Conservation (phyloP, 1,284 basidiomycete genomes). For the Grifola frondosa region DNA sequence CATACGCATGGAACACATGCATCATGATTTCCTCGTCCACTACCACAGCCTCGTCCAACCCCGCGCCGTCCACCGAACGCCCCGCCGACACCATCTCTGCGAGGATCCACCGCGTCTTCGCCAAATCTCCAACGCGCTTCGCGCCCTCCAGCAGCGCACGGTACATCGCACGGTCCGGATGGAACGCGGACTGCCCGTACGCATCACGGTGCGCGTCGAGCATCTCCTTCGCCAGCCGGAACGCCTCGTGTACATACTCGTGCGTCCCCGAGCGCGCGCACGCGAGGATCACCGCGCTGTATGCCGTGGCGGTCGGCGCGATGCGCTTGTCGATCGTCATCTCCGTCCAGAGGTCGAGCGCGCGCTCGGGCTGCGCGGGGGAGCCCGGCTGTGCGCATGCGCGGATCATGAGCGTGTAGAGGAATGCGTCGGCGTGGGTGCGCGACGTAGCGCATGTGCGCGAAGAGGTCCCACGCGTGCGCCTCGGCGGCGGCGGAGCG, state of each 20-base stretch:
- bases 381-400: conserved; percentile 60
- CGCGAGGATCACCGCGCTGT: conserved; percentile 81
- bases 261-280: conserved; percentile 65
- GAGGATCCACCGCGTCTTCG: conserved; percentile 86
- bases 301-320: conserved; percentile 68
- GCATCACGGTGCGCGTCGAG: conserved; percentile 71
- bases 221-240: conserved; percentile 81
- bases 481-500: conserved; percentile 53
- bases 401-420: conserved; percentile 88
- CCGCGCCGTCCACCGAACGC: conserved; percentile 21
- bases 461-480: conserved; percentile 90
- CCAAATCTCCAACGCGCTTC: conserved; percentile 83
- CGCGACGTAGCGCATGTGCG: conserved; percentile 94
- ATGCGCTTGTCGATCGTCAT: conserved; percentile 75
- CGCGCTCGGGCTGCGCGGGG: conserved; percentile 77
- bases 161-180: conserved; percentile 74
- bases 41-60: conserved; percentile 26
- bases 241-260: conserved; percentile 73
- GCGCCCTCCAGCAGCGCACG: conserved; percentile 86
- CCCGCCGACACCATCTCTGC: conserved; percentile 72
- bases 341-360: conserved; percentile 91
- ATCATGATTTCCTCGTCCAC: conserved; percentile 78
- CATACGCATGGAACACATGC: conserved; percentile 88
- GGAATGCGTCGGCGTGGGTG: conserved; percentile 76
- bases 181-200: conserved; percentile 50